Evolutionary conservation across 345 rosid species (phyloP).

Genomic region (Fremontodendron californicum): DNA sequence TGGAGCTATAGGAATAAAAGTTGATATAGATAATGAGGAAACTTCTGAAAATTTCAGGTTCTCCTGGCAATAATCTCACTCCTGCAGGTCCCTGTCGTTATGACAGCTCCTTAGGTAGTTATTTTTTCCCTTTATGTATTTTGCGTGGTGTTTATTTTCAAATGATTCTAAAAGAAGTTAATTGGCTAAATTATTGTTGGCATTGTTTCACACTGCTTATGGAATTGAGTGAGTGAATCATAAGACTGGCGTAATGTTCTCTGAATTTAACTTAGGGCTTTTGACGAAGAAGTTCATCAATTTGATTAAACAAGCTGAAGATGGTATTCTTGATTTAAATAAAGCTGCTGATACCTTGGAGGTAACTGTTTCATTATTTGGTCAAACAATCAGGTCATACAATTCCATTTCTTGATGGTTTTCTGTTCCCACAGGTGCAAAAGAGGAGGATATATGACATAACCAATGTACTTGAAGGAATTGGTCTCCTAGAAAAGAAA

Average conservation of each 20-base stretch:
- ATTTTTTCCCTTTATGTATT: neutral
- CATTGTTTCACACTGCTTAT: neutral
- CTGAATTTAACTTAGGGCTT: constrained; percentile 56
- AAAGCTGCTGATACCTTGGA: constrained; percentile 93
- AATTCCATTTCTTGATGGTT: constrained; percentile 19
- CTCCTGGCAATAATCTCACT: constrained; percentile 72
- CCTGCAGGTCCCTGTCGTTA: constrained; percentile 92
- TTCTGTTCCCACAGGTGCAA: constrained; percentile 64
- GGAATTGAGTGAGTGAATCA: neutral
- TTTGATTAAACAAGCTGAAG: constrained; percentile 94
- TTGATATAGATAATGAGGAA: constrained; percentile 18
- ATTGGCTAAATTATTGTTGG: neutral
- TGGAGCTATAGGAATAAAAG: constrained; percentile 9
- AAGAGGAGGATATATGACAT: constrained; percentile 97
- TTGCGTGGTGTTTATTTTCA: constrained; percentile 1
- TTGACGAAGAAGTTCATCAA: constrained; percentile 95
- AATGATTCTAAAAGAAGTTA: neutral
- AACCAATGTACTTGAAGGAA: constrained; percentile 97
- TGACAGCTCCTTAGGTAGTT: constrained; percentile 93
- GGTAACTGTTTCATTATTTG: constrained; percentile 37
- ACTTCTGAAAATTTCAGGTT: constrained; percentile 60
- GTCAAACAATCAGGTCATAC: neutral
- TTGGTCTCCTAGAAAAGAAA: constrained; percentile 96
- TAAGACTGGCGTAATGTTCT: constrained; percentile 9
- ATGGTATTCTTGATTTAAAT: constrained; percentile 93